These are phyloP conservation scores for Agapanthus africanus DNA, from an alignment of 106 monocot genomes.

Conservation along the genomic window DNA sequence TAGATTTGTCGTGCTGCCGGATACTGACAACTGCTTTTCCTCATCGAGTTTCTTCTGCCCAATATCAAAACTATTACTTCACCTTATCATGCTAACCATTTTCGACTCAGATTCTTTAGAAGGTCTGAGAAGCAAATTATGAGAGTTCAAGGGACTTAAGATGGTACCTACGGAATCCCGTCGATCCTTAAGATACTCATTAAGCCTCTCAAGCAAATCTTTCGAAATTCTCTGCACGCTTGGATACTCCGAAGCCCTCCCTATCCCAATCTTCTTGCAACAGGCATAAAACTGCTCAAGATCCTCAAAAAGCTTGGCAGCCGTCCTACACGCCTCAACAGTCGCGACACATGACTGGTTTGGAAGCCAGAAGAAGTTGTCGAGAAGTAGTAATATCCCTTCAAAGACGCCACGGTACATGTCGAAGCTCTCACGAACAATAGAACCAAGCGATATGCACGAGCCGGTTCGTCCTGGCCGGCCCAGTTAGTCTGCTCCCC, in stretches of 20 bases:
- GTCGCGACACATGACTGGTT: background rate
- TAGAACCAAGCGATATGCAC: constrained; percentile 11
- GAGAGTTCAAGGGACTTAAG: too few relatives aligned
- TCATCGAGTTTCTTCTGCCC: background rate
- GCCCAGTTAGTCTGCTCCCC: constrained; percentile 21
- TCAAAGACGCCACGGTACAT: constrained; percentile 14
- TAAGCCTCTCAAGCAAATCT: constrained; percentile 27
- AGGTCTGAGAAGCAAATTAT: too few relatives aligned
- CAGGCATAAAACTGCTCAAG: constrained; percentile 11
- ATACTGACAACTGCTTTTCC: background rate
- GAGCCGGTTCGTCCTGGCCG: constrained; percentile 10
- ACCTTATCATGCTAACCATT: too few relatives aligned
- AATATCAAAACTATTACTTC: background rate
- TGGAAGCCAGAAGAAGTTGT: constrained; percentile 18
- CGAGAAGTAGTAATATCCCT: constrained; percentile 16
- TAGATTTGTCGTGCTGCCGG: background rate
- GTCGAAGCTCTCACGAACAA: constrained; percentile 20
- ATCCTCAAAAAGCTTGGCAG: constrained; percentile 21
- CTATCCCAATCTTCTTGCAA: constrained; percentile 37
- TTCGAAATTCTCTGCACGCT: constrained; percentile 38
- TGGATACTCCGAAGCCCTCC: constrained; percentile 42
- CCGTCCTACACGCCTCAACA: constrained; percentile 2
- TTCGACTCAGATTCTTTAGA: too few relatives aligned
- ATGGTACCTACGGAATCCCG: too few relatives aligned
- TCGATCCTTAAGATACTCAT: constrained; percentile 26